Evolutionary conservation across 1,284 basidiomycete genomes (phyloP), one percentile per base, ranked within the genome.

Genomic region (Cutaneotrichosporon sp.): DNA sequence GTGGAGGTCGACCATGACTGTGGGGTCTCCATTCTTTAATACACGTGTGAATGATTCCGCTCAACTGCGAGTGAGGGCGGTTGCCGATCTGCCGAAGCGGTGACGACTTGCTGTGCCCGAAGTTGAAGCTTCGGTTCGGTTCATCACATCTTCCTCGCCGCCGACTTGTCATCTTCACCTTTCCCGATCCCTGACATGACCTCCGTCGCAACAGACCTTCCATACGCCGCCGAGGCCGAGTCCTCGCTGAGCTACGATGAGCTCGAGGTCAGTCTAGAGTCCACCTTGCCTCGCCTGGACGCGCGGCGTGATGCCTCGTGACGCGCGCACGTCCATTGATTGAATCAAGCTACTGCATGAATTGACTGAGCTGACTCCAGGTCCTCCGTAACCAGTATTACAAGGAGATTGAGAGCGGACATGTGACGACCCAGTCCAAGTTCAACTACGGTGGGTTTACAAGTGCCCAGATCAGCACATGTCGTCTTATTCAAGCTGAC

Each of bases 201-300:
- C 26, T 42, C 50, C 9, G 31, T 53, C 51, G 51, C 51, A 13
- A 90, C 90, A 60, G 91, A 95, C 73, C 84, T 97, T n/a, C 94
- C 94, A 21, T 97, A 97, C 81, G 94, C 95, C 65, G 94, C 93
- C 22, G 94, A 97, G 78, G 95, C 93, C 10, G 89, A 96, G 78
- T 86, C 90, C 56, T 92, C 92, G 7, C 84, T 97, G 31, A 86
- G 89, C 4, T 92, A 87, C 75, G 92, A 96, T 70, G 94, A 97
- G 81, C 85, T 97, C 34, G 89, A 92, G 82, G 93, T 95, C 64
- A 59, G 80, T 65, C 9, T 26, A 21, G 8, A 2, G 21, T 10
- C n/a, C 21, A 10, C 7, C 47, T n/a, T n/a, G 21, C n/a, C n/a
- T n/a, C 21, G 5, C n/a, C 31, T 34, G 9, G 31, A 31, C 11